Evolutionary conservation across 2,329 filamentous ascomycete species (phyloP).

Genomic region (Fusarium oxysporum): DNA sequence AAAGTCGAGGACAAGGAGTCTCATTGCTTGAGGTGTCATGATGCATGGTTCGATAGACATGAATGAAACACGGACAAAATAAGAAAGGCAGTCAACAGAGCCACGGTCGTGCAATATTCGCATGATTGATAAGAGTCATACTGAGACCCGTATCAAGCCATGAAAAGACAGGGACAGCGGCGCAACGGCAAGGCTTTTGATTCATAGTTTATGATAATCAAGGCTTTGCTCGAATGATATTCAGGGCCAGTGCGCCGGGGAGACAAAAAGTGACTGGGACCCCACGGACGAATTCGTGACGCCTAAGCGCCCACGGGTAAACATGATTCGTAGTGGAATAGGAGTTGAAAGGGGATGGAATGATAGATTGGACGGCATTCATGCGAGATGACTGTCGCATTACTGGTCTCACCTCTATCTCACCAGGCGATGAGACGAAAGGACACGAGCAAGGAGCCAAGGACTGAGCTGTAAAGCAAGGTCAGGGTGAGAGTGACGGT

Average conservation of each 20-base stretch:
- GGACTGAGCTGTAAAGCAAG: constrained; percentile 8
- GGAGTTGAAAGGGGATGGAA: constrained; percentile 24
- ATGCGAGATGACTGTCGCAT: constrained; percentile 37
- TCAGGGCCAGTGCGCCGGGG: constrained; percentile 33
- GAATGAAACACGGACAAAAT: constrained; percentile 19
- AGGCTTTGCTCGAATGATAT: constrained; percentile 40
- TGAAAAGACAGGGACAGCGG: constrained; percentile 21
- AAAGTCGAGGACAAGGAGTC: constrained; percentile 9
- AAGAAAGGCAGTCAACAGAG: constrained; percentile 22
- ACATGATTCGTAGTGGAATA: constrained; percentile 25
- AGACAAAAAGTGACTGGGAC: constrained; percentile 28
- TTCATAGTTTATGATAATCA: constrained; percentile 18
- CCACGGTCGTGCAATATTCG: constrained; percentile 13
- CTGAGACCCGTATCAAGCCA: constrained; percentile 20
- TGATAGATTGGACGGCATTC: constrained; percentile 8
- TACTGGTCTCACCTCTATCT: constrained; percentile 14
- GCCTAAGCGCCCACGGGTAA: constrained; percentile 30
- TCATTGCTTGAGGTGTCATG: constrained; percentile 27
- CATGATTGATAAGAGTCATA: constrained; percentile 20
- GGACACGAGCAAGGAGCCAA: constrained; percentile 19
- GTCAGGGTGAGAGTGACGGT: constrained; percentile 4
- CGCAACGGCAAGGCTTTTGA: constrained; percentile 24
- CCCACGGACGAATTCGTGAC: constrained; percentile 36
- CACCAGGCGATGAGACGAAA: constrained; percentile 11
- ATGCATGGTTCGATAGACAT: constrained; percentile 14